phyloP scores from a whole-genome alignment of 73 alveolate species.

The Stentor coeruleus region DNA sequence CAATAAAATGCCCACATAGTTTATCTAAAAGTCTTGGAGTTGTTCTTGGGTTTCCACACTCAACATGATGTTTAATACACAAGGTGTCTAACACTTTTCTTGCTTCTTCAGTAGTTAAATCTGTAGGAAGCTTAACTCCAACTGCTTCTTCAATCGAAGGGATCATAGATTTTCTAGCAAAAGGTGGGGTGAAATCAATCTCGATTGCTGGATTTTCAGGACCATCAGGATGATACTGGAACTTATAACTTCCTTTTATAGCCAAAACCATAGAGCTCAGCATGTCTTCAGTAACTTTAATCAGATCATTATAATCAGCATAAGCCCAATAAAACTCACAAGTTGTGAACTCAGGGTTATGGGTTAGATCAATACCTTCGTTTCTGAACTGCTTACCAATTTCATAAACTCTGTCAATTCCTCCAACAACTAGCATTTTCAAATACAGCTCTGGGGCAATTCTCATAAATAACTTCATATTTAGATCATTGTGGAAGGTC shows the following conservation, averaged over 20 bases:
- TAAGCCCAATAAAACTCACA: slow-evolving; percentile 98
- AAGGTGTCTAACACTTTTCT: slow-evolving; percentile 72
- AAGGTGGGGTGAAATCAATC: slow-evolving; percentile 98
- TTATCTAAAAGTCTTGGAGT: slow-evolving; percentile 94
- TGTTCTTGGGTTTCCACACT: slow-evolving; percentile 86
- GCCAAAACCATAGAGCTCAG: slow-evolving; percentile 66
- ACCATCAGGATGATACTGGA: slow-evolving; percentile 56
- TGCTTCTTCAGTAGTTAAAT: slow-evolving; percentile 88
- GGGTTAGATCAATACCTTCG: slow-evolving; percentile 99
- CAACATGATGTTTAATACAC: slow-evolving; percentile 76
- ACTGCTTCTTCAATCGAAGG: slow-evolving; percentile 26
- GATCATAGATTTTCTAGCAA: slow-evolving; percentile 92
- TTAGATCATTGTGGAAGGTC: slow-evolving; percentile 97
- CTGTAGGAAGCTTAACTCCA: slow-evolving; percentile 66
- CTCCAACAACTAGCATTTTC: slow-evolving; percentile 99
- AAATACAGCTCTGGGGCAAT: slow-evolving; percentile 99
- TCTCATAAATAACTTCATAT: slow-evolving; percentile 97
- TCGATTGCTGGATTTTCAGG: slow-evolving; percentile 50
- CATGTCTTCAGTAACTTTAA: slow-evolving; percentile 86
- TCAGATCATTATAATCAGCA: slow-evolving; percentile 98
- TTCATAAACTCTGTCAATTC: slow-evolving; percentile 99
- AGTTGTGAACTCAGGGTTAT: slow-evolving; percentile 99
- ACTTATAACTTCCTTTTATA: slow-evolving; percentile 88
- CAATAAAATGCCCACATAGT: slow-evolving; percentile 96
- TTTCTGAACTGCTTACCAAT: slow-evolving; percentile 99